Base-by-base conservation (phyloP, 768 basidiomycete species). In the Amylocystis lapponica region DNA sequence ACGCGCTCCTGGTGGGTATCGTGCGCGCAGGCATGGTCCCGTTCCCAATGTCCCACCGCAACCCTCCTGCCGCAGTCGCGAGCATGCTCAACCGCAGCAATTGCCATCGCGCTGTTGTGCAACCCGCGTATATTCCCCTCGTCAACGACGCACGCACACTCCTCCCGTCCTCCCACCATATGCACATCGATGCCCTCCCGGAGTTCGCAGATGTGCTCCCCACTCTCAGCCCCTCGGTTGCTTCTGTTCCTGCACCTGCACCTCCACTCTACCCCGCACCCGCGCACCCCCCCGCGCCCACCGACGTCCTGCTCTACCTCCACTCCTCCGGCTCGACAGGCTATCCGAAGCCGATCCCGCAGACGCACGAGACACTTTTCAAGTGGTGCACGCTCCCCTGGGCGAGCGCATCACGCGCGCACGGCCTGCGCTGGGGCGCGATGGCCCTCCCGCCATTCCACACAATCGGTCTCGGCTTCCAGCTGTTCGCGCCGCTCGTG, bases 21-120 rank as follows among this genome's bases (percentile, higher is more conserved):
- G 38, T 58, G 14, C 43, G 52, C 11, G 48, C 52, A 9, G 56
- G 52, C 9, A 34, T 40, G 34, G 46, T 38, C 23, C 50, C 57
- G 0, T 70, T 70, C 48, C 65, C 66, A 1, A 54, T 67, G 33
- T 63, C 66, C 4, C 49, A 54, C 3, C 54, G 64, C 4, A 66
- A 66, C 48, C 65, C 69, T 10, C 56, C 52, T 10, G 42, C 41
- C 4, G 58, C 53, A 1, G 46, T 64, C 6, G 65, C 65, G 25
- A 38, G 48, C 30, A 40, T 52, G 26, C 26, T 55, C 31, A 36
- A 45, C 35, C 52, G 52, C 45, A 55, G 47, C 16, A 17, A 19
- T 58, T 59, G 47, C 23, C 46, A 35, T 20, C 45, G 43, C n/a
- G 39, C 52, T 12, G 13, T 55, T 21, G 21, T 36, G 5, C 47